Evolutionary conservation across 73 alveolate genomes (phyloP), one percentile per base, ranked within the genome.

Genomic region (Paramecium sexaurelia): DNA sequence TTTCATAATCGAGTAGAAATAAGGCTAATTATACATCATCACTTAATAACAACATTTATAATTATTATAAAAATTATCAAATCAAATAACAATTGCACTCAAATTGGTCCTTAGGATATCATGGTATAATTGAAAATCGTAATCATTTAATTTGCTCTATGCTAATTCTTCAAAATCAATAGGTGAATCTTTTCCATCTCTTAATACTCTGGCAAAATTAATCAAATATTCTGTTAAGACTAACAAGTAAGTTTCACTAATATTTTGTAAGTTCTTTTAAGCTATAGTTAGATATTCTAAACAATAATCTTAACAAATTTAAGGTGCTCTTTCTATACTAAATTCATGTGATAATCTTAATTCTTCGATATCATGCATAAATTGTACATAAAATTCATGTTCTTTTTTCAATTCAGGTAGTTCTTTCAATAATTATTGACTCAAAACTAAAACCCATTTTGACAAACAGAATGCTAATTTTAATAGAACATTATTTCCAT

Each of bases 11-110:
- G n/a, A n/a, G n/a, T n/a, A n/a, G n/a, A n/a, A n/a, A n/a, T n/a
- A n/a, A n/a, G n/a, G n/a, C n/a, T n/a, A 98, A 93, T 90, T 96
- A 96, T 22, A 97, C 95, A 36, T 97, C 99, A 55, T 96, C 95
- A 95, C 97, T 98, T 40, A 98, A 91, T 39, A 96, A 95, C 68
- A 97, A 86, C 98, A 96, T 96, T 91, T 92, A 33, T 71, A 22
- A 51, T 51, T 17, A 51, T 51, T 17, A 51, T 51, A n/a, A 51
- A n/a, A 51, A 51, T 51, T n/a, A 51, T 51, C 67, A 51, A 51
- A 40, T 78, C 90, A 78, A 29, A 78, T 78, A 22, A 78, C 29
- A n/a, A 78, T 78, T 20, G 90, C 90, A 78, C 39, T 26, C 55
- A 78, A 43, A 45, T 78, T 78, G 7, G 90, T 78, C 7, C 32